phyloP scores from a whole-genome alignment of 139 green algal species.

The Auxenochlorella pyrenoidosa region DNA sequence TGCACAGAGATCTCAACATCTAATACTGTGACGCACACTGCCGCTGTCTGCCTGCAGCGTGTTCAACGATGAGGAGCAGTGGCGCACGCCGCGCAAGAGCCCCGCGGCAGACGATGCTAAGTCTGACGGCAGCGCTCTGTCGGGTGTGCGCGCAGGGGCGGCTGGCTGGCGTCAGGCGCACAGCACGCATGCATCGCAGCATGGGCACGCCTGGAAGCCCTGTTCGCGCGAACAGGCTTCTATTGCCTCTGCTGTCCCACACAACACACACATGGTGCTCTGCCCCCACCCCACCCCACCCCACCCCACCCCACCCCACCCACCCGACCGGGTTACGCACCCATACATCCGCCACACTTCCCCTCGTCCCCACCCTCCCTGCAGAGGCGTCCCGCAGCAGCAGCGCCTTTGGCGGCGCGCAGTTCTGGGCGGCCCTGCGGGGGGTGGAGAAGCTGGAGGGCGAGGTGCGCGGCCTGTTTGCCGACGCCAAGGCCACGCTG shows the following conservation, averaged over 20 bases:
- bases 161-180: background rate
- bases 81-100: constrained; percentile 30
- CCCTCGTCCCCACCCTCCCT: background rate
- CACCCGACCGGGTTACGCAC: too few species aligned
- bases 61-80: constrained; percentile 53
- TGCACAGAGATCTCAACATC: background rate
- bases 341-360: too few species aligned
- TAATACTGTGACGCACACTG: background rate
- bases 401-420: constrained; percentile 52
- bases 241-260: too few species aligned
- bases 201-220: background rate
- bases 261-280: too few species aligned
- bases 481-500: constrained; percentile 60
- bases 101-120: background rate
- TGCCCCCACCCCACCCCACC: background rate
- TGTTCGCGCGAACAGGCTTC: too few species aligned
- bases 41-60: constrained; percentile 7
- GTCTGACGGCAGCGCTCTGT: background rate
- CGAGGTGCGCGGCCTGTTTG: constrained; percentile 63
- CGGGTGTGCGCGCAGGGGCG: background rate
- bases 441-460: constrained; percentile 44
- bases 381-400: constrained; percentile 34
- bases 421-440: constrained; percentile 62
- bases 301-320: too few species aligned
- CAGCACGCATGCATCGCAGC: too few species aligned